A percentile compares a stretch with the other conserved stretches of the same genome.
phyloP scores from a whole-genome alignment of 1,139 yeast species.

The Debaryomyces sp. region DNA sequence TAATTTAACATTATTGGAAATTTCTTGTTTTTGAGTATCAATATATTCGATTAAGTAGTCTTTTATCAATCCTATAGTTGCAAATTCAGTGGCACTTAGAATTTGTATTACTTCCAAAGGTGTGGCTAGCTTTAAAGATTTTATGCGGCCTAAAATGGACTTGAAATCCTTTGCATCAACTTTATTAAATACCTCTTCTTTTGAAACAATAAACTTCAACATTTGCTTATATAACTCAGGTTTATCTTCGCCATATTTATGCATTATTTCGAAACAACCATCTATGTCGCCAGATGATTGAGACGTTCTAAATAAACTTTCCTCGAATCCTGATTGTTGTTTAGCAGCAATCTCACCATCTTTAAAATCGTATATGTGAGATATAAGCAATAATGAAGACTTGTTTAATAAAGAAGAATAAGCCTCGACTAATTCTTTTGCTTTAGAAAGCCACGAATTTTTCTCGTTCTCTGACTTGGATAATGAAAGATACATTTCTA shows the following conservation, averaged over 20 bases:
- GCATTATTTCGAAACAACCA: slow-evolving; percentile 58
- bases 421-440: slow-evolving; percentile 50
- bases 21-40: slow-evolving; percentile 63
- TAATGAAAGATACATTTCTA: slow-evolving; percentile 76
- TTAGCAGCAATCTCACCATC: slow-evolving; percentile 47
- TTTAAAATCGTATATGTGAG: slow-evolving; percentile 63
- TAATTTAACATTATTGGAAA: slow-evolving; percentile 66
- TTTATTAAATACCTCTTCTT: slow-evolving; percentile 51
- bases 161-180: slow-evolving; percentile 58
- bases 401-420: slow-evolving; percentile 54
- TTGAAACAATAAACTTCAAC: slow-evolving; percentile 64
- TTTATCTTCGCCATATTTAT: slow-evolving; percentile 60
- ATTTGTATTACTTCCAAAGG: slow-evolving; percentile 78
- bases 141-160: slow-evolving; percentile 55
- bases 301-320: slow-evolving; percentile 67
- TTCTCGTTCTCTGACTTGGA: slow-evolving; percentile 39
- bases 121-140: slow-evolving; percentile 57
- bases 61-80: slow-evolving; percentile 75
- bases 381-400: slow-evolving; percentile 61
- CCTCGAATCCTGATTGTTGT: slow-evolving; percentile 52
- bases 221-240: slow-evolving; percentile 71
- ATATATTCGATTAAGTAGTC: slow-evolving; percentile 68
- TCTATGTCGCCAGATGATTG: slow-evolving; percentile 59
- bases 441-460: slow-evolving; percentile 66
- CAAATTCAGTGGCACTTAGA: slow-evolving; percentile 62